These are phyloP conservation scores for Phalaenopsis equestris DNA, from an alignment of 106 monocot genomes.

Conservation along the genomic window DNA sequence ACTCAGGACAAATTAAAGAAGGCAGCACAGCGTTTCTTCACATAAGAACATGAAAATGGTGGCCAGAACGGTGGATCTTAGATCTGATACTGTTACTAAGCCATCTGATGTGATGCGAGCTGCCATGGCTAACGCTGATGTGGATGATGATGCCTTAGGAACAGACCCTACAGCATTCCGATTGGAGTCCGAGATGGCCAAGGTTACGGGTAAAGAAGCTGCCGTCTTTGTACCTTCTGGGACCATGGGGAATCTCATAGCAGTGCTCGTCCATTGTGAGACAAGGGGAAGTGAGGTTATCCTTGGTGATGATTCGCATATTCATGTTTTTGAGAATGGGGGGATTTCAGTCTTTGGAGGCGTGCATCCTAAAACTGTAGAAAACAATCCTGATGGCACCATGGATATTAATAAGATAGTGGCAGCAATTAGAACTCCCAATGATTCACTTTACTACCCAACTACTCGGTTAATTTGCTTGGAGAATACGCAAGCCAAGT, in stretches of 20 bases:
- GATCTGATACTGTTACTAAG: conserved; percentile 77
- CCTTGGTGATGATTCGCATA: conserved; percentile 83
- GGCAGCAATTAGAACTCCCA: conserved; percentile 57
- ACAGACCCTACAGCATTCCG: conserved; percentile 46
- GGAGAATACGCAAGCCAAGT: conserved; percentile 99
- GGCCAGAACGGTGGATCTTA: conserved; percentile 50
- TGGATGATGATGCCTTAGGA: conserved; percentile 68
- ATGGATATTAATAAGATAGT: conserved; percentile 65
- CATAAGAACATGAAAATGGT: conserved; percentile 23
- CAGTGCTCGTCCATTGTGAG: conserved; percentile 90
- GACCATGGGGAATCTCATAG: conserved; percentile 94
- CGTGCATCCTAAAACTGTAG: conserved; percentile 72
- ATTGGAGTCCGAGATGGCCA: conserved; percentile 47
- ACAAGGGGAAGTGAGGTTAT: conserved; percentile 89
- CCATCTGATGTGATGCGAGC: conserved; percentile 55
- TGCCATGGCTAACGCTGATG: conserved; percentile 63
- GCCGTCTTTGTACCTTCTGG: conserved; percentile 93
- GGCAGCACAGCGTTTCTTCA: neutral
- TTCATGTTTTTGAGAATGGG: conserved; percentile 94
- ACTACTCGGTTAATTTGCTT: conserved; percentile 88
- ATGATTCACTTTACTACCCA: conserved; percentile 64
- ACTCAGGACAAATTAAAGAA: neutral
- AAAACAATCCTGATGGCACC: conserved; percentile 84
- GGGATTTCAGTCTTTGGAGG: conserved; percentile 86
- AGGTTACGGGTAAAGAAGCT: conserved; percentile 65